Base-by-base conservation (phyloP, 2,329 filamentous ascomycete genomes). In the Botrytis sinoallii region DNA sequence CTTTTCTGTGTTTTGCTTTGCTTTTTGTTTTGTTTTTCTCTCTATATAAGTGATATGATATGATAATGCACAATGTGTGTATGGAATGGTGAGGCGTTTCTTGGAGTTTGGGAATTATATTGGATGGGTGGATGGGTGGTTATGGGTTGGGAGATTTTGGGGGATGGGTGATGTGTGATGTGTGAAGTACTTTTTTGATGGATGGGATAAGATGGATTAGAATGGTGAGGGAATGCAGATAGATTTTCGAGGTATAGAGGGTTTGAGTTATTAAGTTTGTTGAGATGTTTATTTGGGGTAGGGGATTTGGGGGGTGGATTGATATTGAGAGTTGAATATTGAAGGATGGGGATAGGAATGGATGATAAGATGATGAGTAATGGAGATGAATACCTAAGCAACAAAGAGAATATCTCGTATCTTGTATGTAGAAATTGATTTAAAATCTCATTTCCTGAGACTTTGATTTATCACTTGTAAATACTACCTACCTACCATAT, bases 191-290 rank as follows among this genome's bases (percentile, higher is more conserved):
- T 52, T 52, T 52, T 10, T n/a, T 52, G 25, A 12, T 12, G 46
- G 46, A 48, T 12, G 22, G 10, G 25, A 52, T n/a, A 22, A 4
- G 10, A n/a, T 52, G 46, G 22, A 22, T 4, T 38, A 3, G 32
- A 32, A 32, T 38, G 52, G n/a, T n/a, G n/a, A n/a, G 52, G 25
- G 52, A 57, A 48, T 22, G 20, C 22, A 48, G 20, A 3, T 48
- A 1, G 20, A 8, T 10, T 48, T 16, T 59, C 35, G 8, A 22
- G 8, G 4, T 35, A 61, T 1, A n/a, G n/a, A n/a, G n/a, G n/a
- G n/a, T n/a, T n/a, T n/a, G n/a, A n/a, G n/a, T n/a, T n/a, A n/a
- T 71, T 71, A 59, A 72, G 48, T 48, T 72, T 72, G 60, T 66
- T 59, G 44, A 40, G 38, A 72, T 5, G 35, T 35, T 55, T 38